Evolutionary conservation across 73 alveolate genomes (phyloP).

Genomic region (Stentor coeruleus): DNA sequence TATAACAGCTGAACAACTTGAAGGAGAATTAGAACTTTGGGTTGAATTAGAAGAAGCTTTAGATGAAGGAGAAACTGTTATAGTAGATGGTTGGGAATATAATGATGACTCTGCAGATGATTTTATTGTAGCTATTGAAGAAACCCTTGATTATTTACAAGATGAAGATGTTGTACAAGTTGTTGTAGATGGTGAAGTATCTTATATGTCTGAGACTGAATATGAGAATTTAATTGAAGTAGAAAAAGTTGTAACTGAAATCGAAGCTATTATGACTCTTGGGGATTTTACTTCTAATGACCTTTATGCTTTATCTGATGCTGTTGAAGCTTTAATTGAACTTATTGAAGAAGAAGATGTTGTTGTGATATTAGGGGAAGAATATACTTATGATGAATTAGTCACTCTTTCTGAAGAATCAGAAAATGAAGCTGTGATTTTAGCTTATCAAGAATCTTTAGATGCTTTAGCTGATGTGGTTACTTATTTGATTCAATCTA

Average conservation of each 20-base stretch:
- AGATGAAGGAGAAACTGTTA: not conserved
- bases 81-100: not conserved
- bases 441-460: not conserved
- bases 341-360: not conserved
- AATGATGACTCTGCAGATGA: not conserved
- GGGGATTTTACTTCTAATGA: not conserved
- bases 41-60: not conserved
- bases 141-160: not conserved
- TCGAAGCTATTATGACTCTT: not conserved
- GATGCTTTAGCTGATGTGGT: not conserved
- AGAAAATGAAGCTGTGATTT: not conserved
- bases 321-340: not conserved
- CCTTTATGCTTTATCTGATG: not conserved
- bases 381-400: not conserved
- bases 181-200: not conserved
- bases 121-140: not conserved
- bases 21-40: not conserved
- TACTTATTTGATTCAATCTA: not conserved
- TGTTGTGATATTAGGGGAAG: not conserved
- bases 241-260: not conserved
- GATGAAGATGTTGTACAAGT: not conserved
- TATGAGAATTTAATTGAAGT: not conserved
- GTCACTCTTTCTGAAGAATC: not conserved
- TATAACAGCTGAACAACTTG: not conserved
- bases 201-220: not conserved